Base-by-base conservation (phyloP, 2,329 filamentous ascomycete species). In the Geosmithia putterillii region DNA sequence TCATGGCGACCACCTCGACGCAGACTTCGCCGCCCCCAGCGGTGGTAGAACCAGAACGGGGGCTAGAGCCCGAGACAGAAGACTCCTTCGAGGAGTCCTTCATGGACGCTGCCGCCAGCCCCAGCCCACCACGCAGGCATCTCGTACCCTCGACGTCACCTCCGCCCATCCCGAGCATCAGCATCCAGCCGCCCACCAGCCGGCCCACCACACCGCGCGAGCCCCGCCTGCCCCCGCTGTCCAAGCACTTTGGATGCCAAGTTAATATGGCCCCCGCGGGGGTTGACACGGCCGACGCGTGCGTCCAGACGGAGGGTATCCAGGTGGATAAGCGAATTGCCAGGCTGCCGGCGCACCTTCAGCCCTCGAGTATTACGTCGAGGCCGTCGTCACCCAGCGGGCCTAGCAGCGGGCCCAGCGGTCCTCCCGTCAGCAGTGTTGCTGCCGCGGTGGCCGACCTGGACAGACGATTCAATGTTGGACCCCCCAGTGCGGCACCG, bases 301-400 rank as follows among this genome's bases (percentile, higher is more conserved):
- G 59, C 3, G 65, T 89, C 45, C 92, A 98, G 66, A 98, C 92
- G 0, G 89, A 96, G 52, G 85, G 86, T 46, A 95, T 96, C 45
- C 77, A 86, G 44, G 76, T 94, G 6, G 89, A 94, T 56, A 77
- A 79, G 63, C 77, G 88, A 47, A 66, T 86, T 38, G 76, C 83
- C 47, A 81, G 79, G 50, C 69, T 95, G 21, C 86, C 87, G 14
- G 67, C 78, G 2, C 84, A 92, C 55, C 71, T 95, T 28, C 79
- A 88, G 44, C 87, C 88, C 1, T 90, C 86, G 1, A 71, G 81
- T 17, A 83, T 94, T 47, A 67, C 71, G 0, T 81, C 79, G 0
- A 65, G 73, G 18, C 77, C 79, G 8, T 59, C 66, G 1, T 81
- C 78, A 12, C 77, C 78, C 17, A 65, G 60, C 48, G n/a, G n/a